Conservation (phyloP, 2,329 filamentous ascomycete species). For the Colletotrichum noveboracense region DNA sequence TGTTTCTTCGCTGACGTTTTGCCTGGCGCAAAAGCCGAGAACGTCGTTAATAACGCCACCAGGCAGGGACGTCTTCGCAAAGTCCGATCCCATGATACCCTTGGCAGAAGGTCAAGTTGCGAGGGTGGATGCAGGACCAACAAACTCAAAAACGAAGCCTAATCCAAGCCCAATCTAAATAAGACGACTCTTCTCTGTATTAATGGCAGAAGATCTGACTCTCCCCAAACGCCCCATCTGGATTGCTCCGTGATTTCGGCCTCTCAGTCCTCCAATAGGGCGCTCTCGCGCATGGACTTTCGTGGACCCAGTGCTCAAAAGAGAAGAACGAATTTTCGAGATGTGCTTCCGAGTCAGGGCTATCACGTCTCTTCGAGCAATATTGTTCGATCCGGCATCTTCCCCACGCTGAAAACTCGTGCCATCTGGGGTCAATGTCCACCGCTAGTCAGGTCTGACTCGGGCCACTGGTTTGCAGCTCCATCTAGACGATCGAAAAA, state of each 20-base stretch:
- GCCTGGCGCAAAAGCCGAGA: neutral
- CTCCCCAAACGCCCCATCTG: neutral
- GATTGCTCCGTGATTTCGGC: neutral
- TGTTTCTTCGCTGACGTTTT: neutral
- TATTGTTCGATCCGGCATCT: neutral
- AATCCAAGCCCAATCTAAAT: neutral
- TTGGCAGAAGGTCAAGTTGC: neutral
- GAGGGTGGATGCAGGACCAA: neutral
- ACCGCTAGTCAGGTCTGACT: neutral
- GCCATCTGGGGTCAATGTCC: neutral
- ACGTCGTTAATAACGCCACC: neutral
- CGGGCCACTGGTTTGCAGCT: neutral
- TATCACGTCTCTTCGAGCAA: neutral
- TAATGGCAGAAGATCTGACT: neutral
- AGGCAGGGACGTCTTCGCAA: neutral
- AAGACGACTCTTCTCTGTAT: neutral
- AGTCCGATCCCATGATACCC: neutral
- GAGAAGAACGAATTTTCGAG: neutral
- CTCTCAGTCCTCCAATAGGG: neutral
- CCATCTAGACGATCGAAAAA: neutral
- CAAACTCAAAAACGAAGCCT: neutral
- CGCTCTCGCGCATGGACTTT: neutral
- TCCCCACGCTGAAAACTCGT: neutral
- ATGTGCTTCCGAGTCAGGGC: neutral
- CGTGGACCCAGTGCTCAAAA: neutral